Percentiles rank a stretch among this genome's conserved stretches.
phyloP scores from a whole-genome alignment of 805 yeast genomes.

The Debaryomyces castellii region DNA sequence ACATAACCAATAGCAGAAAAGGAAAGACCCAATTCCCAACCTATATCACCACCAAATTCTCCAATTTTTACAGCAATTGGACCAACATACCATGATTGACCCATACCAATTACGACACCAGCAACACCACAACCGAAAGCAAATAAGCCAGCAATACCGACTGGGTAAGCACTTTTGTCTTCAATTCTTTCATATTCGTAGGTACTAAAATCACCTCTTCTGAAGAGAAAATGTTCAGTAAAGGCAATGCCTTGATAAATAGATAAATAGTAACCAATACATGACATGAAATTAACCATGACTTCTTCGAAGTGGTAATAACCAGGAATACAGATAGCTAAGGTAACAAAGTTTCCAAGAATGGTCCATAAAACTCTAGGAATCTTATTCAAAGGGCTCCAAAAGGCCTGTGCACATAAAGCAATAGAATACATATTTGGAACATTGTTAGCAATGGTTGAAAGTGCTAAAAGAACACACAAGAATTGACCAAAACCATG shows the following conservation, averaged over 20 bases:
- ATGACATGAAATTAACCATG: constrained; percentile 85
- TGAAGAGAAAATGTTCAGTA: constrained; percentile 81
- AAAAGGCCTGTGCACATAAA: constrained; percentile 80
- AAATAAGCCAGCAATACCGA: constrained; percentile 76
- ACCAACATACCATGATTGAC: constrained; percentile 84
- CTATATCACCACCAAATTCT: constrained; percentile 76
- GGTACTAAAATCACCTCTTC: constrained; percentile 54
- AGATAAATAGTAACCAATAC: constrained; percentile 88
- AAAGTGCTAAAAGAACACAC: constrained; percentile 78
- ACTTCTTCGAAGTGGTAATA: constrained; percentile 70
- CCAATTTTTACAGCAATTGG: constrained; percentile 64
- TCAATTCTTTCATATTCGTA: constrained; percentile 66
- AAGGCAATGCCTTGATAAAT: constrained; percentile 73
- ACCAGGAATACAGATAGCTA: constrained; percentile 89
- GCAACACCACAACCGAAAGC: constrained; percentile 83
- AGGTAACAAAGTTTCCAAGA: constrained; percentile 67
- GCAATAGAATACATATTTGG: constrained; percentile 94
- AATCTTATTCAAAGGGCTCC: constrained; percentile 69
- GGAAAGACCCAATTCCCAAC: constrained; percentile 71
- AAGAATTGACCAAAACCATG: constrained; percentile 91
- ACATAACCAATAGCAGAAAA: constrained; percentile 67
- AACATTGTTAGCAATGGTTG: constrained; percentile 87
- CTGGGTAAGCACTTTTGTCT: constrained; percentile 58
- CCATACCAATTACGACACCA: constrained; percentile 87
- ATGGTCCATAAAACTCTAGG: constrained; percentile 87